Conservation (phyloP, 1,139 yeast species). For the Lodderomyces pseudojiufengensis region DNA sequence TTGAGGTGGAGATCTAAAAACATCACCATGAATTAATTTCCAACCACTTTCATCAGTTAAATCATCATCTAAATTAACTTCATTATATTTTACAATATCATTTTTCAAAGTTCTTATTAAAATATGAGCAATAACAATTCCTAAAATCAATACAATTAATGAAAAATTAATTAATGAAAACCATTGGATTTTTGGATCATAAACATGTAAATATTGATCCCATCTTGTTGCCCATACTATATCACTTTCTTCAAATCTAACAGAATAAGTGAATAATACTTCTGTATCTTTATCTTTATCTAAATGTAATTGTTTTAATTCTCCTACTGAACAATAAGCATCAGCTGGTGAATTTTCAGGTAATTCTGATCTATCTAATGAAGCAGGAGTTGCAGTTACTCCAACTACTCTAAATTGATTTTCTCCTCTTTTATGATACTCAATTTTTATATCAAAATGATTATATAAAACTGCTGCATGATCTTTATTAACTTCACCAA, state of each 20-base stretch:
- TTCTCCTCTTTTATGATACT: slow-evolving; percentile 74
- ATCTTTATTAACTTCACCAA: slow-evolving; percentile 59
- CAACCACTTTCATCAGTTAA: slow-evolving; percentile 94
- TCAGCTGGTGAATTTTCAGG: slow-evolving; percentile 33
- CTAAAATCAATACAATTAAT: slow-evolving; percentile 70
- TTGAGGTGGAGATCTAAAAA: slow-evolving; percentile 78
- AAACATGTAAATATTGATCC: slow-evolving; percentile 92
- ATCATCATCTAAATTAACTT: slow-evolving; percentile 81
- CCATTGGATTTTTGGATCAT: slow-evolving; percentile 95
- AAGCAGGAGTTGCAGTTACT: slow-evolving; percentile 68
- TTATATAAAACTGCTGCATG: slow-evolving; percentile 60
- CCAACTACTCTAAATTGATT: slow-evolving; percentile 86
- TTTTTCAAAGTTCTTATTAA: slow-evolving; percentile 75
- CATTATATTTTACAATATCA: slow-evolving; percentile 87
- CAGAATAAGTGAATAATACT: slow-evolving; percentile 43
- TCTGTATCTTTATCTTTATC: slow-evolving; percentile 26
- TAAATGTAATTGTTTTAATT: slow-evolving; percentile 30
- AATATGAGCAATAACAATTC: slow-evolving; percentile 76
- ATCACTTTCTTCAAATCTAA: slow-evolving; percentile 58
- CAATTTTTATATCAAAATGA: slow-evolving; percentile 75
- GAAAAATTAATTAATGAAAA: slow-evolving; percentile 85
- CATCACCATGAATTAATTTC: slow-evolving; percentile 95
- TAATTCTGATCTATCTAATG: slow-evolving; percentile 46
- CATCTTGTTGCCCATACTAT: slow-evolving; percentile 98
- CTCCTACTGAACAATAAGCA: slow-evolving; percentile 9